phyloP scores from a whole-genome alignment of 1,284 basidiomycete species.

The Cutaneotrichosporon sp. region DNA sequence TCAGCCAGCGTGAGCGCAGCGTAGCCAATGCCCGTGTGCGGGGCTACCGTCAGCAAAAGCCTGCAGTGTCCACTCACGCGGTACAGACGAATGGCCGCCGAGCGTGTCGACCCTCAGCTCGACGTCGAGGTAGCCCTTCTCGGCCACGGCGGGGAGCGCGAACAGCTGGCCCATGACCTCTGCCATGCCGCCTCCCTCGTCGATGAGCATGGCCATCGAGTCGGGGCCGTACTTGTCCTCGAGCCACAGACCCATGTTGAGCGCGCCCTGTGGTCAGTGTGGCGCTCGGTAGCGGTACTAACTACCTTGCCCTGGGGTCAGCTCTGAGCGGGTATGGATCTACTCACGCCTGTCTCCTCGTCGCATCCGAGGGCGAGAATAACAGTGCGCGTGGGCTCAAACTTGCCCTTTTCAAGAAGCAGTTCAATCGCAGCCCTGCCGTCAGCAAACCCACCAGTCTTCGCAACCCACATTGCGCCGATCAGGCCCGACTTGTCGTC shows the following conservation, averaged over 20 bases:
- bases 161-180: slow-evolving; percentile 41
- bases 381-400: slow-evolving; percentile 55
- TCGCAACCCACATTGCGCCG: slow-evolving; percentile 51
- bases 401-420: slow-evolving; percentile 52
- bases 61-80: slow-evolving; percentile 40
- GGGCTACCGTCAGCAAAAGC: slow-evolving; percentile 16
- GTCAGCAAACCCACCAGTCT: neutral
- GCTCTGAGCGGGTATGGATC: neutral
- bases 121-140: slow-evolving; percentile 63
- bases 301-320: slow-evolving; percentile 12
- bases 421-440: slow-evolving; percentile 55
- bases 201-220: slow-evolving; percentile 58
- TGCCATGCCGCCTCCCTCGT: slow-evolving; percentile 40
- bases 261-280: slow-evolving; percentile 54
- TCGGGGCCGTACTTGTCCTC: slow-evolving; percentile 57
- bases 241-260: slow-evolving; percentile 52
- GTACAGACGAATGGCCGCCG: slow-evolving; percentile 64
- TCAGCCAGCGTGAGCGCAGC: slow-evolving; percentile 38
- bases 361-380: slow-evolving; percentile 66
- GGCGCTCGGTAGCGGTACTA: neutral
- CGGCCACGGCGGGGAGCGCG: slow-evolving; percentile 55
- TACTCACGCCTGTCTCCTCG: slow-evolving; percentile 58
- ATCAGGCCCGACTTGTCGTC: slow-evolving; percentile 63
- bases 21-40: slow-evolving; percentile 45
- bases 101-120: slow-evolving; percentile 55